Conservation (phyloP, 2,329 filamentous ascomycete genomes). For the Verticillium nonalfalfae region DNA sequence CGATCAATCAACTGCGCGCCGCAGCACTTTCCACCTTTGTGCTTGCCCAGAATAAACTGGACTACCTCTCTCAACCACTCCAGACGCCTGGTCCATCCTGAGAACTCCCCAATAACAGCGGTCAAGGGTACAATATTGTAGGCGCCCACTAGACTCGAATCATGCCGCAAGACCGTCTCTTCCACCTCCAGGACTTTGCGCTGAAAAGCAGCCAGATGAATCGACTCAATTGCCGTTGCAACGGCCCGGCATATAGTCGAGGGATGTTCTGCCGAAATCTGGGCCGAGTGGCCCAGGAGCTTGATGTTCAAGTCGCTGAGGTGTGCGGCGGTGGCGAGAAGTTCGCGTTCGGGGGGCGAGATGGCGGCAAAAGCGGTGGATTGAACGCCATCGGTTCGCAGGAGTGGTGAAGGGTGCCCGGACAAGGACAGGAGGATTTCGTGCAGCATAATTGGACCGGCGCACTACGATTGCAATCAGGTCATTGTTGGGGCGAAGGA, state of each 20-base stretch:
- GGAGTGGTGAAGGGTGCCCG: constrained; percentile 84
- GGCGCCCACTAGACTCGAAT: constrained; percentile 76
- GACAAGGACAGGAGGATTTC: constrained; percentile 96
- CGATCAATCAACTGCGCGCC: constrained; percentile 73
- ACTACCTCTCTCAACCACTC: constrained; percentile 78
- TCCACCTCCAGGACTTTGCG: constrained; percentile 81
- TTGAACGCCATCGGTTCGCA: constrained; percentile 48
- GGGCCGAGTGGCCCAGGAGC: constrained; percentile 59
- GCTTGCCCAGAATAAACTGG: constrained; percentile 54
- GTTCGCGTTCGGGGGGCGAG: constrained; percentile 75
- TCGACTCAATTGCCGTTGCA: constrained; percentile 67
- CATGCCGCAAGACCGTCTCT: constrained; percentile 64
- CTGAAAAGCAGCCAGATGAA: constrained; percentile 76
- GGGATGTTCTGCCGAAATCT: constrained; percentile 63
- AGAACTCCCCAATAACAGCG: constrained; percentile 75
- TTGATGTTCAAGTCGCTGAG: constrained; percentile 73
- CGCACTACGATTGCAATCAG: constrained; percentile 1
- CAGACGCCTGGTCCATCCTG: constrained; percentile 77
- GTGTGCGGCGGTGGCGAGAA: constrained; percentile 70
- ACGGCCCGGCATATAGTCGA: constrained; percentile 86
- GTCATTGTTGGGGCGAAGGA: not conserved
- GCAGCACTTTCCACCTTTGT: constrained; percentile 38
- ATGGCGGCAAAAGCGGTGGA: constrained; percentile 41
- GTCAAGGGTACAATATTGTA: constrained; percentile 93
- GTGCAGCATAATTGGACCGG: constrained; percentile 69